Base-by-base conservation (phyloP, 73 alveolate genomes). In the Paramecium octaurelia region DNA sequence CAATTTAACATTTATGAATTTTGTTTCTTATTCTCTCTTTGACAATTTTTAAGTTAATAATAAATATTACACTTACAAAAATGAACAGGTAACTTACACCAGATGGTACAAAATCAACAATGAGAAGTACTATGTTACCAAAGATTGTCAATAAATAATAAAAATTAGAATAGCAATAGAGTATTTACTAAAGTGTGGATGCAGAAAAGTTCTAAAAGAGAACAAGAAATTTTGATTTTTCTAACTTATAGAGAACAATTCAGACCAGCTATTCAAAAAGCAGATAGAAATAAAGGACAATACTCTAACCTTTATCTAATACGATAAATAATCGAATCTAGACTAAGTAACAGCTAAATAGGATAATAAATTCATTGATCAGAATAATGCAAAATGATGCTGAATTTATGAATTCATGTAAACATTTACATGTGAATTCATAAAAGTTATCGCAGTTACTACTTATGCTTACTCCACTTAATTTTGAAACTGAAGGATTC, bases 51-150 rank as follows among this genome's bases (percentile, higher is more conserved):
- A 18, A 54, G 31, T 54, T 18, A 54, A n/a, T 54, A 54, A 54
- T 54, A 54, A 54, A 54, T 54, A 54, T 54, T 54, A 23, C 14
- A 18, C 20, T 54, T n/a, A 18, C 14, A 24, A 64, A 31, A 23
- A 80, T 80, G 91, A 80, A 80, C 31, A 40, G 91, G 31, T 80
- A 80, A 80, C 77, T 80, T 59, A 80, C 91, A 10, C 91, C 91
- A 7, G 91, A 80, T 80, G 76, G 43, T 44, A 80, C 57, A 35
- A 80, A 80, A 80, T 31, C 91, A 12, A 80, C 91, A 8, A 44
- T 44, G 46, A 40, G 91, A 24, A 80, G 91, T 48, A 43, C 43
- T 42, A 31, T 80, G 3, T 48, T 80, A 10, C 91, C 91, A 46
- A 80, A 80, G 57, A 40, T 80, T 18, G 58, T 58, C 18, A 80